Base-by-base conservation (phyloP, 148 eudicot genomes). In the Euryodendron excelsum region DNA sequence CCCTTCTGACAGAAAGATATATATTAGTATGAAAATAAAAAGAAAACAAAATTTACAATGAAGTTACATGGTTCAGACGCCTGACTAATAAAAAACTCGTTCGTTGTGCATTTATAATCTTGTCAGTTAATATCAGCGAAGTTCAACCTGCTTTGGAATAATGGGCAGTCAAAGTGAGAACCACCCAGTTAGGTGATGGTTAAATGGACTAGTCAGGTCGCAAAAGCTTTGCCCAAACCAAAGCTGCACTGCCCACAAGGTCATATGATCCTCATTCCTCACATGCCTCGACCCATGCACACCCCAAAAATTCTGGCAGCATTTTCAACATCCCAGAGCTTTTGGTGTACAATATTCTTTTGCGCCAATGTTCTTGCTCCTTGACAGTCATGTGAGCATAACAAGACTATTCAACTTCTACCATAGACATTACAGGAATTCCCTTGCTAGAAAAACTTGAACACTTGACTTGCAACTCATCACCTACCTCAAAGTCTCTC, bases 401-500 rank as follows among this genome's bases (percentile, higher is more conserved):
- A 28, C 11, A 47, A 53, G 30, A 77, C 79, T 89, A 81, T 66
- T 86, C 78, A 23, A 80, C 80, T 78, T 90, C 82, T 60, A 78
- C 80, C 64, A 73, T 69, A 50, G 91, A 86, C 95, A 94, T 76
- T 59, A 94, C 86, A 28, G 98, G 97, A 63, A 94, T 77, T 55
- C 97, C 98, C 84, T 94, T 94, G 88, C 74, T 81, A 52, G 90
- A 82, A 85, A 94, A 92, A 79, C 97, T 93, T 41, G 72, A 72
- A 65, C 98, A 92, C 68, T 89, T 78, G 73, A 89, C 96, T 77
- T 20, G 87, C 74, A 92, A 50, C 84, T 89, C 82, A 47, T 93
- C 91, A 27, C 97, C 96, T 9, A 90, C 85, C 70, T 84, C 84
- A 63, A 86, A 89, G 21, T 91, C 84, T 72, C 50, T 84, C 80